Conservation (phyloP, 177 flowering plant species). For the Vitis hybrid region DNA sequence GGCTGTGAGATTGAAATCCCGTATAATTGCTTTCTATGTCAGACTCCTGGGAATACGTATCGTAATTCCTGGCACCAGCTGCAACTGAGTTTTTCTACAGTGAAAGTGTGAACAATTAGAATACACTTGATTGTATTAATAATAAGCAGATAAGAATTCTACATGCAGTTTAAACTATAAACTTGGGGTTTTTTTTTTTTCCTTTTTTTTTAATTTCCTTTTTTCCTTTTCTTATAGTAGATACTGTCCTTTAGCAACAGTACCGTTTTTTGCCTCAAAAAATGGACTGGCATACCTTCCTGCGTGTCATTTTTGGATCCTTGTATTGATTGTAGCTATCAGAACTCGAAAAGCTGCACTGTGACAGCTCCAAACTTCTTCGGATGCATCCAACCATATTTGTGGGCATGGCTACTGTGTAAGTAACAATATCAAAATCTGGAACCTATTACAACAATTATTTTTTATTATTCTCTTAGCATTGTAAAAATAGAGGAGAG, state of each 20-base stretch:
- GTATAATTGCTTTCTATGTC: slow-evolving; percentile 37
- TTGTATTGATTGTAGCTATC: slow-evolving; percentile 17
- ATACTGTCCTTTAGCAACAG: no score
- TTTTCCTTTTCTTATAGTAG: no score
- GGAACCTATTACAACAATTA: slow-evolving; percentile 45
- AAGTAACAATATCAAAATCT: slow-evolving; percentile 68
- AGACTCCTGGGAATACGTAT: slow-evolving; percentile 39
- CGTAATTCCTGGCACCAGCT: slow-evolving; percentile 15
- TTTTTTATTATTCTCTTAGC: neutral
- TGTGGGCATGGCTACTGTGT: slow-evolving; percentile 63
- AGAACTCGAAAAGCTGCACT: slow-evolving; percentile 28
- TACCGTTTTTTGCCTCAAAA: no score
- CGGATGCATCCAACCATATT: slow-evolving; percentile 59
- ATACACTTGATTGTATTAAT: neutral
- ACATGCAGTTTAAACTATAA: neutral
- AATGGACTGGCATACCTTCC: slow-evolving; percentile 20
- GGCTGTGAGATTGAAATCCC: slow-evolving; percentile 20
- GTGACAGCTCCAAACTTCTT: slow-evolving; percentile 63
- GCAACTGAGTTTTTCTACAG: slow-evolving; percentile 28
- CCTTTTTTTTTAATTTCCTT: neutral
- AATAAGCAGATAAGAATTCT: neutral
- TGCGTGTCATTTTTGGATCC: slow-evolving; percentile 19
- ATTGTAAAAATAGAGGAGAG: neutral
- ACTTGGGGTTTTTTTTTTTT: neutral
- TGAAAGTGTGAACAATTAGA: slow-evolving; percentile 6